phyloP scores from a whole-genome alignment of 164 flowering plant species.

The Houttuynia cordata region DNA sequence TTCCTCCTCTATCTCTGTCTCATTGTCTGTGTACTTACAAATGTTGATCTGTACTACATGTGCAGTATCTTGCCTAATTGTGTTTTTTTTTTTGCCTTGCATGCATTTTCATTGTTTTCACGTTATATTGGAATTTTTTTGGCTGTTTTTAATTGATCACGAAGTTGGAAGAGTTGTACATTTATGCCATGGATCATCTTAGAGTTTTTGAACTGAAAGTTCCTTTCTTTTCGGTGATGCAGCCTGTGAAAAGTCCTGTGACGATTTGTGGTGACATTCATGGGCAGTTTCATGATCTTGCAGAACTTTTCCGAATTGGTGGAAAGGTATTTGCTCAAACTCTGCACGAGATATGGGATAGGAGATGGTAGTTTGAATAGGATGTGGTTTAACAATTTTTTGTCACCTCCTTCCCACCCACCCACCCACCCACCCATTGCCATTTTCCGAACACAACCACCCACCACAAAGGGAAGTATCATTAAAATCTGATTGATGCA shows the following conservation, averaged over 20 bases:
- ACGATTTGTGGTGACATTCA: conserved; percentile 95
- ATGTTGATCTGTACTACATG: not conserved
- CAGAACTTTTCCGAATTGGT: conserved; percentile 91
- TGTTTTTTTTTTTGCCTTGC: not conserved
- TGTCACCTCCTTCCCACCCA: too few species aligned
- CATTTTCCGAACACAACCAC: too few species aligned
- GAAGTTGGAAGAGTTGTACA: not conserved
- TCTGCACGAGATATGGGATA: not conserved
- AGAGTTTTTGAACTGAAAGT: not conserved
- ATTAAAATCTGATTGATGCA: too few species aligned
- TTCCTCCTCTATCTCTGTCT: not conserved
- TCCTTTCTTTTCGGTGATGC: conserved; percentile 14
- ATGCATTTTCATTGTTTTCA: not conserved
- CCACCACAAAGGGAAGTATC: too few species aligned
- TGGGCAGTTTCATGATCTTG: conserved; percentile 95
- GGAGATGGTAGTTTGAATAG: not conserved
- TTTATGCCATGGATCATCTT: not conserved
- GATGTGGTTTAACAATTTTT: too few species aligned
- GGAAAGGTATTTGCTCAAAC: conserved; percentile 49
- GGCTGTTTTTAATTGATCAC: not conserved
- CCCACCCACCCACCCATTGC: too few species aligned
- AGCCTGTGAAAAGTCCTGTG: conserved; percentile 97
- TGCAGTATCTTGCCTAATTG: too few species aligned
- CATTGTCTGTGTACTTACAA: not conserved
- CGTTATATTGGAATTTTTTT: too few species aligned